A percentile compares a stretch with the other conserved stretches of the same genome.
These are phyloP conservation scores for Neodidymelliopsis sp. DNA, from an alignment of 2,329 filamentous ascomycete genomes.

Conservation along the genomic window DNA sequence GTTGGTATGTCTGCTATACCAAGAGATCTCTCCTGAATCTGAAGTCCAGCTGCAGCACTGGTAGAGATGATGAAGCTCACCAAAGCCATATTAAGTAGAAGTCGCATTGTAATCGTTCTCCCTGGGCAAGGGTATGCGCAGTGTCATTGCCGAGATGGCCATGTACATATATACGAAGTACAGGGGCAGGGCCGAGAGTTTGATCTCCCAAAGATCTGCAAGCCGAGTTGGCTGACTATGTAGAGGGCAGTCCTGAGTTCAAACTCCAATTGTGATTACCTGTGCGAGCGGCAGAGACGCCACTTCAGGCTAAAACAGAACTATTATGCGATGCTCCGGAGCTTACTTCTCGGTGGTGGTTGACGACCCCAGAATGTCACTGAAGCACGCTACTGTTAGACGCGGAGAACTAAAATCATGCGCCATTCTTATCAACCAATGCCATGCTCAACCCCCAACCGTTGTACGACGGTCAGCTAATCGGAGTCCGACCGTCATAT, in stretches of 20 bases:
- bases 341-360: background rate
- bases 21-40: slow-evolving; percentile 1
- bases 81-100: background rate
- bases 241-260: background rate
- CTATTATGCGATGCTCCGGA: background rate
- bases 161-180: background rate
- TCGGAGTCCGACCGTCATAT: too few relatives aligned
- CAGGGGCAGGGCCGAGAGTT: too few relatives aligned
- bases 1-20: slow-evolving; percentile 8
- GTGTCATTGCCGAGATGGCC: background rate
- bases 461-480: too few relatives aligned
- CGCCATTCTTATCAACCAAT: too few relatives aligned
- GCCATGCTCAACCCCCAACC: too few relatives aligned
- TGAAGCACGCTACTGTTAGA: slow-evolving; percentile 9
- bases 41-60: background rate
- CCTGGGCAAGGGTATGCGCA: background rate
- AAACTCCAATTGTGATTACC: background rate
- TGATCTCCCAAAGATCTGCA: slow-evolving; percentile 3
- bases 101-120: background rate
- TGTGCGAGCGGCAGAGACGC: background rate
- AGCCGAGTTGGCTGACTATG: background rate
- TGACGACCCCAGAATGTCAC: slow-evolving; percentile 1
- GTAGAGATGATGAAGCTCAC: background rate
- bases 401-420: background rate
- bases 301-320: too few relatives aligned